Base-by-base conservation (phyloP, 257 asterid species). In the Ilex asprella region DNA sequence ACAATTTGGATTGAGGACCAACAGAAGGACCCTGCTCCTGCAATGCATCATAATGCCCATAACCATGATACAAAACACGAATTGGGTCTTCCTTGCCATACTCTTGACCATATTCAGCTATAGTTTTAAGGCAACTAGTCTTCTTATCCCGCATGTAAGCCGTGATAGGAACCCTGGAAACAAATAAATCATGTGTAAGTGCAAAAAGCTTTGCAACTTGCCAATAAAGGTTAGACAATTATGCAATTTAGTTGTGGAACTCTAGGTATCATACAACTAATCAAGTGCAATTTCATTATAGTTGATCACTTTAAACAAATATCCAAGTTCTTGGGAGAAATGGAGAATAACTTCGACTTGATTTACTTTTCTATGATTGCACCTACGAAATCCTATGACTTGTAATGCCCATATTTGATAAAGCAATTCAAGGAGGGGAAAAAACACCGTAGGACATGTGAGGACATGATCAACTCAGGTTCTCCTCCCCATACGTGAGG, bases 401-500 rank as follows among this genome's bases (percentile, higher is more conserved):
- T 21, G 27, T 21, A 21, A 21, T 21, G 27, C 1, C 27, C 27
- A 21, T 21, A 21, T 21, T 21, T 21, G 27, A 21, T 21, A 21
- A 21, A 21, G 27, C 27, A 21, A 21, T 21, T 21, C 27, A 21
- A 21, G 27, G 21, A 50, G 55, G 16, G 13, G 55, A 69, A 76
- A 69, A 53, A 80, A 27, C 72, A 80, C 89, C 62, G 82, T 67
- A 86, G 83, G 63, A 86, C 95, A 56, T 83, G 81, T 10, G 91
- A 81, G 15, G 88, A 78, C 95, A 86, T 83, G 53, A 86, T 76
- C 15, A 86, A 78, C 77, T 86, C 95, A 7, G 91, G 95, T 67
- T 86, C 91, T 63, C 95, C 95, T 60, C 91, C 95, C 95, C 95
- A 86, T 15, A 68, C 74, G 12, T 81, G 91, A n/a, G 91, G 91